Evolutionary conservation across 208 protist genomes (phyloP), one percentile per base, ranked within the genome.

Genomic region (Leishmania turanica): DNA sequence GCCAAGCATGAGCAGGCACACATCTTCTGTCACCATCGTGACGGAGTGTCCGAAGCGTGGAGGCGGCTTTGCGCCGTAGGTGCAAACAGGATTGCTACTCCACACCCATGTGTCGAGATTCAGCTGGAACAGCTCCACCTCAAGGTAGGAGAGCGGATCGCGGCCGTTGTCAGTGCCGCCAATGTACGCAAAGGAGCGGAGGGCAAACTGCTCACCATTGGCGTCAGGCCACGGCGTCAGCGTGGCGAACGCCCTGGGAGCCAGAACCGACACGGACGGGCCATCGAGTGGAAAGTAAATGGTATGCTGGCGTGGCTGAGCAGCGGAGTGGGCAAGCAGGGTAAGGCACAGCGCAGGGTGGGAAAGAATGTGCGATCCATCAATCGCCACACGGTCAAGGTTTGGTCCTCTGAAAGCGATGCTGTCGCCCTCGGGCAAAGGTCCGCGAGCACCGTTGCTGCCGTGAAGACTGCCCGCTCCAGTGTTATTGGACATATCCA

Each of bases 21-120:
- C 62, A 27, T 83, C 74, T 21, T 88, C 53, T 42, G 81, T 83
- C 42, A 83, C 72, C 76, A 74, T 79, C 40, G 83, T 84, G 27
- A 90, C 85, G 27, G 87, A 89, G 83, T 97, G 93, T 6, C 88
- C 93, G 78, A 91, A 95, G 45, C 93, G 91, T 0, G 91, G 78
- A 27, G 85, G n/a, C 3, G 93, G 93, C 72, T 89, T 86, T 19
- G 86, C 85, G 56, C 93, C 93, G 80, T 91, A 91, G 17, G 93
- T 95, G 17, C 87, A 75, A 24, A 88, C 37, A 9, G 82, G 58
- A n/a, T 47, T 75, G 53, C 47, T 77, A 37, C 77, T 74, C 79
- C 78, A 84, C 77, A 66, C 8, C 82, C 87, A 84, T 42, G 78
- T 78, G 64, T 81, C 77, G 37, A 82, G 76, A 49, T 85, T 66